Evolutionary conservation across 352 stramenopile species (phyloP).

Genomic region (Hyaloperonospora arabidopsidis): DNA sequence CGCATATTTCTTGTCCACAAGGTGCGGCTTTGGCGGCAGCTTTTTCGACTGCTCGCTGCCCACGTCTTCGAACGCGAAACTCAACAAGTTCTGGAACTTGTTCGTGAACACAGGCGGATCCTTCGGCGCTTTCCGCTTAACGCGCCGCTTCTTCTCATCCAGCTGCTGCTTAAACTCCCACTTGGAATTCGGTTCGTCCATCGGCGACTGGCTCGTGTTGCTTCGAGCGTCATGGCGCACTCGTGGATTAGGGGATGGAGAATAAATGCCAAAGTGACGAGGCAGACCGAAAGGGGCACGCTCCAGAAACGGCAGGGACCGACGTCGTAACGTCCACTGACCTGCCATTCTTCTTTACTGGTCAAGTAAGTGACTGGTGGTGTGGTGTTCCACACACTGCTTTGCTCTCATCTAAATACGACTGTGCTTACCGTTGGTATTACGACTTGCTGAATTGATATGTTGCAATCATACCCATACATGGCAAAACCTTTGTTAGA

Average conservation of each 20-base stretch:
- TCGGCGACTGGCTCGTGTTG: constrained; percentile 21
- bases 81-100: constrained; percentile 81
- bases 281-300: constrained; percentile 4
- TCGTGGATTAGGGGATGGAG: constrained; percentile 38
- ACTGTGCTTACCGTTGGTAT: background rate
- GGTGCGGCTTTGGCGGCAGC: constrained; percentile 1
- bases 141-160: constrained; percentile 17
- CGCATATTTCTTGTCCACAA: constrained; percentile 5
- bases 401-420: background rate
- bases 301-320: constrained; percentile 19
- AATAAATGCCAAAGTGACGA: constrained; percentile 5
- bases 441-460: too few species aligned
- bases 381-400: constrained; percentile 15
- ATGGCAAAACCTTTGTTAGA: too few species aligned
- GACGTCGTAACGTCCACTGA: constrained; percentile 41
- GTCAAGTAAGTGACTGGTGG: constrained; percentile 24
- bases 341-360: constrained; percentile 22
- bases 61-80: constrained; percentile 55
- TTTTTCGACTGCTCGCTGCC: constrained; percentile 1
- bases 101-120: constrained; percentile 59
- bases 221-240: constrained; percentile 49
- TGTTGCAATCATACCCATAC: too few species aligned
- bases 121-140: constrained; percentile 8
- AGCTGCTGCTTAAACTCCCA: constrained; percentile 2
- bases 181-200: constrained; percentile 1